Conservation (phyloP, 1,284 basidiomycete species). For the Moniliophthora roreri region DNA sequence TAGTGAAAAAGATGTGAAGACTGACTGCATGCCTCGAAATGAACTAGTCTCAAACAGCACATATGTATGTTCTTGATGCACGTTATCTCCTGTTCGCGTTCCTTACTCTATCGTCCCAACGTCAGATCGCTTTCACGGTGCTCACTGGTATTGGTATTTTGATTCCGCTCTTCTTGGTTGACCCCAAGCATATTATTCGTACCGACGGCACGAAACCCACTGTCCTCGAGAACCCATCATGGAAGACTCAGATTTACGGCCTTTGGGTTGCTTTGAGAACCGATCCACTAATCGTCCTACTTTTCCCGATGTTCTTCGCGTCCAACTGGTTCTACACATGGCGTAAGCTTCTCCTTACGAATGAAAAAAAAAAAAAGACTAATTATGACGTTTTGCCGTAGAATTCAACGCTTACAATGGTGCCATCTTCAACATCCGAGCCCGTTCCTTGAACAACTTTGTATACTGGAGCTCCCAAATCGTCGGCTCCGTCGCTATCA, state of each 20-base stretch:
- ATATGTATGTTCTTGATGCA: background rate
- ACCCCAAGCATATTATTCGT: conserved; percentile 67
- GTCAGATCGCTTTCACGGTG: conserved; percentile 74
- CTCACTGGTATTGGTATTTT: conserved; percentile 64
- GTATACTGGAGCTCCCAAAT: conserved; percentile 72
- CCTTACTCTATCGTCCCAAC: conserved; percentile 7
- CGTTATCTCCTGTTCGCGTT: background rate
- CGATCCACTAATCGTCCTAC: conserved; percentile 25
- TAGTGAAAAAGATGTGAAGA: background rate
- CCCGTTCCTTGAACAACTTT: conserved; percentile 64
- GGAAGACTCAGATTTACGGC: conserved; percentile 45
- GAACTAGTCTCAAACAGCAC: background rate
- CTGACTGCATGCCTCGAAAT: background rate
- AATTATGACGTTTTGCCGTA: no score
- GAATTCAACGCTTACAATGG: conserved; percentile 23
- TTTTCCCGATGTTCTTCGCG: conserved; percentile 29
- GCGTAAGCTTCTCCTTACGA: conserved; percentile 6
- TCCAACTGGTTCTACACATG: conserved; percentile 30
- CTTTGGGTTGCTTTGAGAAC: conserved; percentile 45
- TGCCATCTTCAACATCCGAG: conserved; percentile 28
- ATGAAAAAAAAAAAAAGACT: no score
- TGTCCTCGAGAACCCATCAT: conserved; percentile 62
- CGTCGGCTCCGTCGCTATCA: conserved; percentile 62
- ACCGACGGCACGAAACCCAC: conserved; percentile 71
- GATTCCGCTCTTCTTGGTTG: conserved; percentile 67